Evolutionary conservation across 116 monocot genomes (phyloP), one percentile per base, ranked within the genome.

Genomic region (Zostera marina): DNA sequence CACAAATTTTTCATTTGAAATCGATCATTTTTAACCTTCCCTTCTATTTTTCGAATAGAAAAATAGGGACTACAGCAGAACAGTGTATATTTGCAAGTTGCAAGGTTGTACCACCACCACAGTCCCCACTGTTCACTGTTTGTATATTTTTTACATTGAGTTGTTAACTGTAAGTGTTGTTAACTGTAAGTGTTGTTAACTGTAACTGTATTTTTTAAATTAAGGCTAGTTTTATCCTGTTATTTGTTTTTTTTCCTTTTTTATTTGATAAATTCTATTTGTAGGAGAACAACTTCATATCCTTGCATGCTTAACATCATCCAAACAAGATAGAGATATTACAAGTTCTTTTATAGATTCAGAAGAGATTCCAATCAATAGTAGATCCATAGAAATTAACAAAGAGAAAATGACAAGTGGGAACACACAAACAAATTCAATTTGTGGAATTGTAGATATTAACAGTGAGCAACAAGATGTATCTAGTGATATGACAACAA

Each of bases 261-360:
- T 32, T 32, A 14, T 56, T 22, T 44, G 21, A 11, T 11, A 12
- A 47, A 32, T 22, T 75, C 17, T 22, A 21, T 41, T 52, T 67
- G 39, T 74, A 96, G 96, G 96, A 47, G 96, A 96, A 66, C 82
- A 96, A 44, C 71, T 96, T 73, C 82, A 85, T 70, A 78, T 96
- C 67, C 65, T 89, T 17, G 82, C 78, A 52, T 96, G 89, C 67
- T 73, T 96, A 66, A 72, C 85, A 44, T 65, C 80, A 13, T 66
- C 74, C 51, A 78, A 79, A 22, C 68, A 74, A 58, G 73, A 89
- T 26, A 48, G 63, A 40, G 81, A 82, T 32, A 47, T 67, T 23
- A 76, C 77, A 47, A 79, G 77, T 62, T 84, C 79, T 41, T 88
- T 79, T 65, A 77, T 61, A 77, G 63, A 78, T 65, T 75, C 76